These are phyloP conservation scores for Kwoniella europaea DNA, from an alignment of 768 basidiomycete species.

Conservation along the genomic window DNA sequence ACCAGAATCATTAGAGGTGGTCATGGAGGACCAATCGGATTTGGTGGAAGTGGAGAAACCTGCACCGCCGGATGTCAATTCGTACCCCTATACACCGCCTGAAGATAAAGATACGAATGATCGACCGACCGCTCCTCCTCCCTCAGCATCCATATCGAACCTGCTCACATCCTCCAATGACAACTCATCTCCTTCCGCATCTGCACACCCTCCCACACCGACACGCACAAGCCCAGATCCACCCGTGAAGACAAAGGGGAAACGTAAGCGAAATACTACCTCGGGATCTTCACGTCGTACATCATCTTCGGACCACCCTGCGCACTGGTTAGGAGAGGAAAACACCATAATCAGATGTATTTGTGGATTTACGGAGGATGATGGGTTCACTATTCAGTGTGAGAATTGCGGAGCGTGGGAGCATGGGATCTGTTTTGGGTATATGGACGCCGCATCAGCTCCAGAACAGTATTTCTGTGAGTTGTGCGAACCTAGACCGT, in stretches of 20 bases:
- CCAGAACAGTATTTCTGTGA: slow-evolving; percentile 65
- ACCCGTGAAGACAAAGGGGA: slow-evolving; percentile 26
- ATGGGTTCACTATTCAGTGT: slow-evolving; percentile 84
- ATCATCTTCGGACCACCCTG: slow-evolving; percentile 31
- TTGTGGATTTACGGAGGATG: slow-evolving; percentile 74
- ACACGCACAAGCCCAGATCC: slow-evolving; percentile 22
- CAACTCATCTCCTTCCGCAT: slow-evolving; percentile 11
- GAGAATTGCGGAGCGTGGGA: slow-evolving; percentile 82
- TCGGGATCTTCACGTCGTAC: slow-evolving; percentile 36
- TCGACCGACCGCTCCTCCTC: background rate
- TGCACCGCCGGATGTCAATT: slow-evolving; percentile 16
- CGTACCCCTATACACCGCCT: slow-evolving; percentile 42
- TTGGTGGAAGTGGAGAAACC: slow-evolving; percentile 7
- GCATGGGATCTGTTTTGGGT: slow-evolving; percentile 72
- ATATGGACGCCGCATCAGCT: slow-evolving; percentile 67
- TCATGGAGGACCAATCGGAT: slow-evolving; percentile 11
- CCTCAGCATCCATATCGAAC: slow-evolving; percentile 1
- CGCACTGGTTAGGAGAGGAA: slow-evolving; percentile 57
- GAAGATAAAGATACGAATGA: slow-evolving; percentile 24
- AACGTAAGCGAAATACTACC: slow-evolving; percentile 32
- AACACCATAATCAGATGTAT: slow-evolving; percentile 65
- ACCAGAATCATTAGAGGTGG: slow-evolving; percentile 7
- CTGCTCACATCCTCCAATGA: slow-evolving; percentile 2
- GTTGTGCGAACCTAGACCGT: slow-evolving; percentile 64
- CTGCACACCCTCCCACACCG: slow-evolving; percentile 11